Evolutionary conservation across 495 filamentous ascomycete genomes (phyloP).

Genomic region (Xylaria curta): DNA sequence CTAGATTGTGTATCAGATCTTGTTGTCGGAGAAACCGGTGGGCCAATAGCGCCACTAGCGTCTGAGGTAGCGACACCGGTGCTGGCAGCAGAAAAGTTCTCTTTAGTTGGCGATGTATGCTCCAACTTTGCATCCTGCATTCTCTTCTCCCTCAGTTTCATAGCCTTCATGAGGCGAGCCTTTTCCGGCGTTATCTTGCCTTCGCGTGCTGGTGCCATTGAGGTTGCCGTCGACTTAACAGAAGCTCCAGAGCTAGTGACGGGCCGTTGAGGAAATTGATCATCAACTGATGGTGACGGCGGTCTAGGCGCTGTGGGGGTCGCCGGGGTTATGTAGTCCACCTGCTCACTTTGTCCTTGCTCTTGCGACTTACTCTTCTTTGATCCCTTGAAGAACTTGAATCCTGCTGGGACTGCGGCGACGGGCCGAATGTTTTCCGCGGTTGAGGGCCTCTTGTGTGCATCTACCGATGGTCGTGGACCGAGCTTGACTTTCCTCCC

Average conservation of each 20-base stretch:
- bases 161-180: conserved; percentile 87
- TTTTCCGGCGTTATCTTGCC: conserved; percentile 85
- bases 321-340: conserved; percentile 26
- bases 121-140: conserved; percentile 56
- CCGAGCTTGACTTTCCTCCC: conserved; percentile 83
- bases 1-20: conserved; percentile 45
- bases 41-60: conserved; percentile 48
- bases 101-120: conserved; percentile 29
- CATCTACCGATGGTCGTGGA: conserved; percentile 79
- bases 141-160: conserved; percentile 83
- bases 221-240: conserved; percentile 49
- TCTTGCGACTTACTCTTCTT: conserved; percentile 50
- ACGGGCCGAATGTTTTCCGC: conserved; percentile 70
- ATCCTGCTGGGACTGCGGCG: conserved; percentile 67
- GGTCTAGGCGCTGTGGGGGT: conserved; percentile 34
- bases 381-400: conserved; percentile 55
- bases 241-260: conserved; percentile 61
- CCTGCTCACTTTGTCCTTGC: conserved; percentile 35
- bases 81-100: conserved; percentile 22
- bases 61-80: conserved; percentile 40
- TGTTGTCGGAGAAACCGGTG: conserved; percentile 36
- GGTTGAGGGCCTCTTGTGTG: conserved; percentile 67
- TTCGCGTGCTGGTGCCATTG: conserved; percentile 52
- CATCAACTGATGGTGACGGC: conserved; percentile 39
- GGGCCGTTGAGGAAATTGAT: conserved; percentile 50